Base-by-base conservation (phyloP, 148 eudicot genomes). In the Amaranthus cruentus region DNA sequence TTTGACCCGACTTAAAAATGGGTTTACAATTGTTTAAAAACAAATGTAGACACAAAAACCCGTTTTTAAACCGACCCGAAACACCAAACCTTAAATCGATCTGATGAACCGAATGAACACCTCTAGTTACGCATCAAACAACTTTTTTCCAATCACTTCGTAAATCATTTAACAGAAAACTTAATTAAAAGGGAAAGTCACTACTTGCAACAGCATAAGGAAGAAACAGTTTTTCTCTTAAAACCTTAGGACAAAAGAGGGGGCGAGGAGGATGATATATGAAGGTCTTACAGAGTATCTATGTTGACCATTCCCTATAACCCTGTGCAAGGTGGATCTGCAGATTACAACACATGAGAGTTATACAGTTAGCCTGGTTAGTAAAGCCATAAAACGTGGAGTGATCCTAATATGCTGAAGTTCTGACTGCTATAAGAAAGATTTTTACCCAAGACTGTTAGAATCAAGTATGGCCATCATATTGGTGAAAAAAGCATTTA, bases 241-340 rank as follows among this genome's bases (percentile, higher is more conserved):
- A 44, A 67, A 69, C 6, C 13, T 50, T 61, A 21, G 18, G 69
- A 10, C n/a, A 42, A 46, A 50, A 15, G 56, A 6, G 58, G 64
- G 6, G 28, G 2, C 4, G 51, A 55, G 10, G 57, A 71, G 62
- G 28, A 6, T 60, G 72, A 60, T 15, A 9, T 65, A 38, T 60
- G 62, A 54, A 70, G 71, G 81, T 28, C 90, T 87, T 90, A 95
- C 98, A 55, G 98, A 95, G 81, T 90, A 95, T 90, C 98, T 86
- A 12, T 95, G 96, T 79, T 86, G 88, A 59, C 92, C 92, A 73
- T 88, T 88, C 65, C 90, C 85, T 72, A 95, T 72, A 55, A 91
- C 97, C 28, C 97, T 84, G 82, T 95, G 98, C 87, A 91, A 62
- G 51, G 97, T 95, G 65, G 98, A 91, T 82, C 98, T 94, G 89